A percentile compares a stretch with the other conserved stretches of the same genome.
Conservation (phyloP, 257 asterid genomes). For the Striga asiatica region DNA sequence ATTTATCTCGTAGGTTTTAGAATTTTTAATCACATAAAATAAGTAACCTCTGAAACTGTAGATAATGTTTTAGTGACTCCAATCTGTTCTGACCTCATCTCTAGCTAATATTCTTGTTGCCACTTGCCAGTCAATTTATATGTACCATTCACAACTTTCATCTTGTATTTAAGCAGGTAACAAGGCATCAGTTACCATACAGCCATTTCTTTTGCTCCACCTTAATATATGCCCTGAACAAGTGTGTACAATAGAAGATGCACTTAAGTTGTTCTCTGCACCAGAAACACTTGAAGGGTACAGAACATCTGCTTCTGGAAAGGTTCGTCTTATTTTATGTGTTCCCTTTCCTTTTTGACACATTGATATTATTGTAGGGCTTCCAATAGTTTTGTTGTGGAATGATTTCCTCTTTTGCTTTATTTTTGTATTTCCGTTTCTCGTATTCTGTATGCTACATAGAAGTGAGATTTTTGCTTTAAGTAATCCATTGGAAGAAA, state of each 20-base stretch:
- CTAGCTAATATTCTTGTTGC: constrained; percentile 1
- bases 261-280: constrained; percentile 59
- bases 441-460: neutral
- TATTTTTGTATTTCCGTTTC: neutral
- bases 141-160: constrained; percentile 9
- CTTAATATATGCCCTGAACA: constrained; percentile 66
- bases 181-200: constrained; percentile 72
- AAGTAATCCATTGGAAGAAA: neutral
- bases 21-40: neutral
- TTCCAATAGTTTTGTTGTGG: neutral
- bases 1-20: neutral
- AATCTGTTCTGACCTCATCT: constrained; percentile 4
- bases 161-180: constrained; percentile 32
- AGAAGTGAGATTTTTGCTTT: neutral
- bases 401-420: neutral
- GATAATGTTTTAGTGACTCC: neutral
- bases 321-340: constrained; percentile 42
- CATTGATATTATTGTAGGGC: neutral
- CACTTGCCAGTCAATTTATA: no score
- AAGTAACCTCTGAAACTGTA: neutral
- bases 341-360: neutral
- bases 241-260: constrained; percentile 59
- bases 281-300: constrained; percentile 81
- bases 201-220: constrained; percentile 81
- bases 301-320: constrained; percentile 51